Percentiles rank a stretch among this genome's conserved stretches.
phyloP scores from a whole-genome alignment of 2,329 filamentous ascomycete species.

The Botrytis cinerea region DNA sequence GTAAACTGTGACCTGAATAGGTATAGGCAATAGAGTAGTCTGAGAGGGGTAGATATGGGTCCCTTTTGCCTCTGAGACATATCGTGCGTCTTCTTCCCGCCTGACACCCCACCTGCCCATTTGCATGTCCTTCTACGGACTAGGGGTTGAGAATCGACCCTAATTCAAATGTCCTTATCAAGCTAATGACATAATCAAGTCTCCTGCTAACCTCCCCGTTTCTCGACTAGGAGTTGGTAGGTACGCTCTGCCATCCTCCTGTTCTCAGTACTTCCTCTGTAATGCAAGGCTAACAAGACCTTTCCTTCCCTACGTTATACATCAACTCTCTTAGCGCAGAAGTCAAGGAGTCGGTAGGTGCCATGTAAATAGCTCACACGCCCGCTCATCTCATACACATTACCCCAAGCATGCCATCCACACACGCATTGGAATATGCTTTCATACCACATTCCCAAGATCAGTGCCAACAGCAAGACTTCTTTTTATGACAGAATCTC shows the following conservation, averaged over 20 bases:
- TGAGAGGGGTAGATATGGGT: constrained; percentile 3
- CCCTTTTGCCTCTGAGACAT: constrained; percentile 17
- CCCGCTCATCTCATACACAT: background rate
- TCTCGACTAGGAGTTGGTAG: background rate
- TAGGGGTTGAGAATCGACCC: background rate
- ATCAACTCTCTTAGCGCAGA: no score
- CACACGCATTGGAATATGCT: background rate
- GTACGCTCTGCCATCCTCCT: background rate
- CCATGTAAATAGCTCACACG: background rate
- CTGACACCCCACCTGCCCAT: constrained; percentile 9
- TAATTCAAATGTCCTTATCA: constrained; percentile 6
- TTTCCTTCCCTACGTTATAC: background rate
- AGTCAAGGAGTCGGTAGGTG: no score
- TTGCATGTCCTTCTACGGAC: background rate
- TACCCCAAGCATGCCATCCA: background rate
- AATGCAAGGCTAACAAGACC: background rate
- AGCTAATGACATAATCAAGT: constrained; percentile 15
- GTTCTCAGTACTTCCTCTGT: background rate
- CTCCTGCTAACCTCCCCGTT: background rate
- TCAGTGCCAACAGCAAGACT: background rate
- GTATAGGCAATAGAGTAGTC: background rate
- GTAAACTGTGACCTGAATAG: constrained; percentile 13
- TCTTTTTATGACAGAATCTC: background rate
- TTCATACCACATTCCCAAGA: background rate
- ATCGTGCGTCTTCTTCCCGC: constrained; percentile 8